Evolutionary conservation across 331 rosid species (phyloP).

Genomic region (Cydonia oblonga): DNA sequence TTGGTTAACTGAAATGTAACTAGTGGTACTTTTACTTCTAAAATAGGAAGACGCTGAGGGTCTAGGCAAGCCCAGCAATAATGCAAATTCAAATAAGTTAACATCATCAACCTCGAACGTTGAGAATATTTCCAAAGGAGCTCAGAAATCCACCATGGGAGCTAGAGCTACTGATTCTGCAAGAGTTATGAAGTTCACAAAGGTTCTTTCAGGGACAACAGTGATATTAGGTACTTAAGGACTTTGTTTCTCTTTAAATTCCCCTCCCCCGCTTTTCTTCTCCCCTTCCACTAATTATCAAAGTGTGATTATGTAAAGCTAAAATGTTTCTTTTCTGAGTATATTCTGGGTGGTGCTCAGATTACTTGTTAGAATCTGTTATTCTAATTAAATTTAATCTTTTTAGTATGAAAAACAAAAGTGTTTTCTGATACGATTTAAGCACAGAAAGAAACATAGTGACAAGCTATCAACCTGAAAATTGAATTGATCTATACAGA

Average conservation of each 20-base stretch:
- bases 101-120: slow-evolving; percentile 25
- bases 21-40: slow-evolving; percentile 21
- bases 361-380: background rate
- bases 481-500: background rate
- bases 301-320: background rate
- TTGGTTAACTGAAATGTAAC: slow-evolving; percentile 1
- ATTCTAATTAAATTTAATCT: background rate
- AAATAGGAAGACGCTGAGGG: slow-evolving; percentile 51
- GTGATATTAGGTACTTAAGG: slow-evolving; percentile 50
- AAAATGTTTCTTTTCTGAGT: background rate
- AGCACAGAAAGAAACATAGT: background rate
- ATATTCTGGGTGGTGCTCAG: no score
- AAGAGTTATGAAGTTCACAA: slow-evolving; percentile 66
- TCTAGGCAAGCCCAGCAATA: slow-evolving; percentile 26
- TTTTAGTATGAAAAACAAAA: background rate
- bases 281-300: background rate
- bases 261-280: background rate
- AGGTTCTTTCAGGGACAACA: slow-evolving; percentile 67
- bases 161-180: slow-evolving; percentile 92
- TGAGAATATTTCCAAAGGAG: slow-evolving; percentile 39
- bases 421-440: background rate
- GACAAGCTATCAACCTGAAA: background rate
- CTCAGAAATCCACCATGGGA: slow-evolving; percentile 45
- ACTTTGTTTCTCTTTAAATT: background rate
- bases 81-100: slow-evolving; percentile 31